A percentile compares a stretch with the other conserved stretches of the same genome.
phyloP scores from a whole-genome alignment of 495 filamentous ascomycete genomes.

The Podospora pseudocomata region DNA sequence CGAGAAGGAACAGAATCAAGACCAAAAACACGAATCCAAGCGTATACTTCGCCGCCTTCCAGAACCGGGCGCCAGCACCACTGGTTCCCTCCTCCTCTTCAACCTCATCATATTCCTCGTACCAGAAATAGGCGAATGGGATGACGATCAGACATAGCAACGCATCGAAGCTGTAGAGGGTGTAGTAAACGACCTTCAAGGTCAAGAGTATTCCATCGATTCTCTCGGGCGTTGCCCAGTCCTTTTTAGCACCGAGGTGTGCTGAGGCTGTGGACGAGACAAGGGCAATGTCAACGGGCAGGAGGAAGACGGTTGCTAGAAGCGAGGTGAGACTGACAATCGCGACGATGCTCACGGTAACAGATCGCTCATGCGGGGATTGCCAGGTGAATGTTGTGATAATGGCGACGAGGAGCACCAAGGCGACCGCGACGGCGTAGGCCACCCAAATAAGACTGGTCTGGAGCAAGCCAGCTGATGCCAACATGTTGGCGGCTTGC shows the following conservation, averaged over 20 bases:
- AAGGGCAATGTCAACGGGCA: slow-evolving; percentile 93
- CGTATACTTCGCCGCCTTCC: slow-evolving; percentile 87
- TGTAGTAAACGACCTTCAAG: slow-evolving; percentile 87
- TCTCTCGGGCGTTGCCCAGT: slow-evolving; percentile 81
- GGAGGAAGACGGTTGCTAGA: slow-evolving; percentile 85
- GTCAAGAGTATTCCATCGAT: slow-evolving; percentile 73
- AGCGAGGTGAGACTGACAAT: slow-evolving; percentile 82
- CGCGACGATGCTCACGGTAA: slow-evolving; percentile 72
- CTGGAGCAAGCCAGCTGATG: slow-evolving; percentile 60
- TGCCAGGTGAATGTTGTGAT: slow-evolving; percentile 87
- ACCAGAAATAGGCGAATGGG: slow-evolving; percentile 97
- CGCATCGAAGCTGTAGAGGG: slow-evolving; percentile 86
- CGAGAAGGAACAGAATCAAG: slow-evolving; percentile 80
- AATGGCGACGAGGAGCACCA: slow-evolving; percentile 67
- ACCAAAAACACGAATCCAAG: slow-evolving; percentile 75
- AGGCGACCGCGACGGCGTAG: slow-evolving; percentile 73
- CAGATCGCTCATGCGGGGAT: slow-evolving; percentile 77
- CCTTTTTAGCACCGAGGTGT: slow-evolving; percentile 76
- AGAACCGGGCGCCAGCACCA: slow-evolving; percentile 63
- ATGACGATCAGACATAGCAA: slow-evolving; percentile 85
- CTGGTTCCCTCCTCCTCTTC: slow-evolving; percentile 73
- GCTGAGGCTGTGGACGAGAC: slow-evolving; percentile 82
- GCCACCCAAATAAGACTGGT: slow-evolving; percentile 86
- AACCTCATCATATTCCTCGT: slow-evolving; percentile 92
- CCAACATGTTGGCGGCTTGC: slow-evolving; percentile 43